Percentiles rank a stretch among this genome's conserved stretches.
These are phyloP conservation scores for Diaporthe vaccinii DNA, from an alignment of 2,329 filamentous ascomycete genomes.

Conservation along the genomic window DNA sequence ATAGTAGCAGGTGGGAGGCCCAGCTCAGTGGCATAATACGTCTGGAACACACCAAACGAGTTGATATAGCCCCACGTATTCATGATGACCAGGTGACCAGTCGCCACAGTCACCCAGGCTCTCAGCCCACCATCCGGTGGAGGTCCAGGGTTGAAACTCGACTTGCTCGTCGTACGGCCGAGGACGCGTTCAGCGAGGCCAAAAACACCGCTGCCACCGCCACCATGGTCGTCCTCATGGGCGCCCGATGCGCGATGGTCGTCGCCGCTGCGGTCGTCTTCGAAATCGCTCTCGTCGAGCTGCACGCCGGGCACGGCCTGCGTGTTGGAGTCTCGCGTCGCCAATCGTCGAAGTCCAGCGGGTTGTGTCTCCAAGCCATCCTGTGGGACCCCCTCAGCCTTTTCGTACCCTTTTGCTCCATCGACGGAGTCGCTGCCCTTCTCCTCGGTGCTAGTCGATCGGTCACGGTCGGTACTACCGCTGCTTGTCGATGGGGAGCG, in stretches of 20 bases:
- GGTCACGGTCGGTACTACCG: background rate
- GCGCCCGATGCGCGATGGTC: background rate
- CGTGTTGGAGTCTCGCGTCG: conserved; percentile 17
- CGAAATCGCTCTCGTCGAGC: conserved; percentile 2
- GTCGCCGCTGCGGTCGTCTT: background rate
- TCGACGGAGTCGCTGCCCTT: background rate
- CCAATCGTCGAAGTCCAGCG: background rate
- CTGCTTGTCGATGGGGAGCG: conserved; percentile 9
- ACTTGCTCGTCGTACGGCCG: conserved; percentile 57
- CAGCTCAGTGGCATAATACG: conserved; percentile 62
- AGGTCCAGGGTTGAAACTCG: conserved; percentile 58
- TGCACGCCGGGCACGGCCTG: conserved; percentile 29
- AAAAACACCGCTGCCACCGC: conserved; percentile 43
- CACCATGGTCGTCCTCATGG: background rate
- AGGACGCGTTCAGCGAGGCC: conserved; percentile 54
- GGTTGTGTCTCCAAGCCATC: conserved; percentile 18
- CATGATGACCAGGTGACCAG: conserved; percentile 62
- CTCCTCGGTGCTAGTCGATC: conserved; percentile 19
- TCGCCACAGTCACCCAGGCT: conserved; percentile 60
- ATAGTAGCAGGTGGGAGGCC: conserved; percentile 58
- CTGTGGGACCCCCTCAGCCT: background rate
- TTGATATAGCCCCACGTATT: conserved; percentile 69
- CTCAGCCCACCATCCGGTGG: conserved; percentile 64
- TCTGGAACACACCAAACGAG: conserved; percentile 69
- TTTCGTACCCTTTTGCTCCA: background rate